Conservation (phyloP, 108 stramenopile genomes). For the Pseudonitzschia pungens region DNA sequence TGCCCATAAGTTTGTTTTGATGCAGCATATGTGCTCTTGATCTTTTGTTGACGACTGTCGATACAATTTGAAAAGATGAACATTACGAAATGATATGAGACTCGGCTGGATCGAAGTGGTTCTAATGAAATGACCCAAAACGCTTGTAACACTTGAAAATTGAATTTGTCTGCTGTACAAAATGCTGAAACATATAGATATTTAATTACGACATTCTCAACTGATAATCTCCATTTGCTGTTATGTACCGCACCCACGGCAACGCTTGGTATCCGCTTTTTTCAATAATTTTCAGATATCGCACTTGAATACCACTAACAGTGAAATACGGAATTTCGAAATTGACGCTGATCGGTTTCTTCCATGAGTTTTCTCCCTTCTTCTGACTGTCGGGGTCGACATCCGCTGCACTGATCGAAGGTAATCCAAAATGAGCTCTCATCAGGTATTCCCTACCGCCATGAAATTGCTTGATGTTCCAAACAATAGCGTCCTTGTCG, state of each 20-base stretch:
- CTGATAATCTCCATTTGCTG: constrained; percentile 98
- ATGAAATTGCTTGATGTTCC: constrained; percentile 98
- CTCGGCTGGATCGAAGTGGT: not conserved
- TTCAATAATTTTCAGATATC: constrained; percentile 99
- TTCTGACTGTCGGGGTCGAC: constrained; percentile 56
- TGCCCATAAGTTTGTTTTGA: no score
- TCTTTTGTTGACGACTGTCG: no score
- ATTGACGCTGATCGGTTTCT: constrained; percentile 91
- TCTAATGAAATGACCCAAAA: not conserved
- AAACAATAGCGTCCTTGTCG: constrained; percentile 95
- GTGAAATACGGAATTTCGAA: constrained; percentile 99
- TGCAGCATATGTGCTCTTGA: no score
- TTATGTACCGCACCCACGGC: constrained; percentile 99
- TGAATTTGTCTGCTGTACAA: not conserved
- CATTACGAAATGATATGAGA: not conserved
- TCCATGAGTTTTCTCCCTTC: constrained; percentile 87
- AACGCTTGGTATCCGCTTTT: constrained; percentile 98
- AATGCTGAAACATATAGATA: not conserved
- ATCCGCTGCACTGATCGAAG: constrained; percentile 90
- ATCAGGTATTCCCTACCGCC: constrained; percentile 95
- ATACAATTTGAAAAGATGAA: not conserved
- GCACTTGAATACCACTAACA: constrained; percentile 97
- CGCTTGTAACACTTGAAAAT: not conserved
- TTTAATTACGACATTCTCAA: constrained; percentile 88
- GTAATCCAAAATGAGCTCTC: constrained; percentile 99